Percentiles rank a stretch among this genome's conserved stretches.
Evolutionary conservation across 2,329 filamentous ascomycete species (phyloP).

Genomic region (Aspergillus vadensis): DNA sequence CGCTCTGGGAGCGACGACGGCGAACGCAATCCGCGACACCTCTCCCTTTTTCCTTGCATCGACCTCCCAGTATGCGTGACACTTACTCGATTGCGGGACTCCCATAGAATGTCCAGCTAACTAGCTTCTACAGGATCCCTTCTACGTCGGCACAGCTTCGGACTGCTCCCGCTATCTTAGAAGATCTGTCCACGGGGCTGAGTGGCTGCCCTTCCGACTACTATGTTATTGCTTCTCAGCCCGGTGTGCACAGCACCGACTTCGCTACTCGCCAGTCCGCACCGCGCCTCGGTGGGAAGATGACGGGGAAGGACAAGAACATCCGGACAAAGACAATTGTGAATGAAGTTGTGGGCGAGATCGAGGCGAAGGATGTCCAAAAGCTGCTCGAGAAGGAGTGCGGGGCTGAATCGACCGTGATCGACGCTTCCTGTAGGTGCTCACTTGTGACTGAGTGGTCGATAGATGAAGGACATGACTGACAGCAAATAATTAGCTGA

Average conservation of each 20-base stretch:
- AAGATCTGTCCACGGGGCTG: slow-evolving; percentile 53
- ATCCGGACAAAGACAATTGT: slow-evolving; percentile 57
- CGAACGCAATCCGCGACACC: slow-evolving; percentile 77
- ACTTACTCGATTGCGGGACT: slow-evolving; percentile 10
- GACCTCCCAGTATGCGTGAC: slow-evolving; percentile 68
- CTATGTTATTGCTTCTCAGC: slow-evolving; percentile 78
- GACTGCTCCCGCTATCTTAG: slow-evolving; percentile 46
- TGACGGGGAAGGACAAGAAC: slow-evolving; percentile 51
- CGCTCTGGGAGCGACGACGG: slow-evolving; percentile 58
- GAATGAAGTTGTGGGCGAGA: slow-evolving; percentile 54
- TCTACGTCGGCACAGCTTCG: slow-evolving; percentile 46
- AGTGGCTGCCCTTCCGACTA: slow-evolving; percentile 69
- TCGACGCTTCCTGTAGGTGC: slow-evolving; percentile 48
- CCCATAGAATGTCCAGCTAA: slow-evolving; percentile 27
- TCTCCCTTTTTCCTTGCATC: slow-evolving; percentile 90
- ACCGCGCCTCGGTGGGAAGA: slow-evolving; percentile 57
- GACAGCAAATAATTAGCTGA: slow-evolving; percentile 35
- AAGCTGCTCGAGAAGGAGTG: slow-evolving; percentile 51
- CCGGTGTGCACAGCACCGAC: slow-evolving; percentile 70
- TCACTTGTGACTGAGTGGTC: slow-evolving; percentile 3
- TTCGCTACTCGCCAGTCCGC: slow-evolving; percentile 57
- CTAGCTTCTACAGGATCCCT: slow-evolving; percentile 37
- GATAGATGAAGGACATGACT: slow-evolving; percentile 14
- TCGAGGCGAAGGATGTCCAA: slow-evolving; percentile 49
- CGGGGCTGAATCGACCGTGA: slow-evolving; percentile 44